These are phyloP conservation scores for Amaranthus palmeri DNA, from an alignment of 148 eudicot species.

Conservation along the genomic window DNA sequence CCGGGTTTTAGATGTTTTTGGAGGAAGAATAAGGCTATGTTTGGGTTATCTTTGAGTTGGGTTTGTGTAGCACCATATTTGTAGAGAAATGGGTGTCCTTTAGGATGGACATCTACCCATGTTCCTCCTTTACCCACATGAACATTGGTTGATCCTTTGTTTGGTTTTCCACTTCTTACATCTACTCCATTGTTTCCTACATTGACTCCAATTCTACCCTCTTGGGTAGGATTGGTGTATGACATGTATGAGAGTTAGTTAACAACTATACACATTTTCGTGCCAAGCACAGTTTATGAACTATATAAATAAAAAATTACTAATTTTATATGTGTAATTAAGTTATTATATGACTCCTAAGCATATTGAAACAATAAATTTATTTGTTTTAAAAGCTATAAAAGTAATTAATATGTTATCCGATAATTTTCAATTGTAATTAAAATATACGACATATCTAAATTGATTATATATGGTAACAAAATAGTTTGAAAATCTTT, in stretches of 20 bases:
- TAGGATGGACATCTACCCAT: constrained; percentile 27
- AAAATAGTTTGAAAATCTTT: no score
- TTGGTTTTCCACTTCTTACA: constrained; percentile 21
- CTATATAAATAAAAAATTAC: no score
- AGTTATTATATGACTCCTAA: no score
- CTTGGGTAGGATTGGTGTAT: neutral
- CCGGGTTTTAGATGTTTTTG: constrained; percentile 43
- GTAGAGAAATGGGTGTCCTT: constrained; percentile 33
- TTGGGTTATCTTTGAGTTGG: constrained; percentile 53
- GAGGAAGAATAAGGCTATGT: constrained; percentile 52
- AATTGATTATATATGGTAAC: no score
- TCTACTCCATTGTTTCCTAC: constrained; percentile 24
- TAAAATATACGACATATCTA: no score
- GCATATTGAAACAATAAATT: no score
- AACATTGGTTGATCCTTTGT: constrained; percentile 32
- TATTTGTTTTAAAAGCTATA: no score
- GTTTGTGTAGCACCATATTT: constrained; percentile 44
- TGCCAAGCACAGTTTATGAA: no score
- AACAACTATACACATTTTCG: no score
- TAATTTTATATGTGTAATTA: no score
- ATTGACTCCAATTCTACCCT: constrained; percentile 16
- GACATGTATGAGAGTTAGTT: neutral
- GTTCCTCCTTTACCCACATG: constrained; percentile 45
- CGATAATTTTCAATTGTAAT: no score
- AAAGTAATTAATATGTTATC: no score